A percentile compares a stretch with the other conserved stretches of the same genome.
phyloP scores from a whole-genome alignment of 352 stramenopile species.

The Globisporangium radiosum region DNA sequence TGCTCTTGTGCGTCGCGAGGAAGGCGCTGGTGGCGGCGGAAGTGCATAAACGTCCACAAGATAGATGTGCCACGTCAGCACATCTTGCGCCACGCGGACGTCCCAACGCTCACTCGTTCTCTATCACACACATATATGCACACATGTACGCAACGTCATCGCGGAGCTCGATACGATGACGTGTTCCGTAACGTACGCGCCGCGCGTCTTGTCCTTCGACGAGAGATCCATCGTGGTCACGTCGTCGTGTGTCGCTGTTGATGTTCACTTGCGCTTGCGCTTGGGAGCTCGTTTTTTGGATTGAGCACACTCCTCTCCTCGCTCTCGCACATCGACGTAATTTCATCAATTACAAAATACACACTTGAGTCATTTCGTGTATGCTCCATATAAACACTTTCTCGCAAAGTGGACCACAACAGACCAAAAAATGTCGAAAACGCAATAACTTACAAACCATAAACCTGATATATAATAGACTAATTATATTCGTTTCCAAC shows the following conservation, averaged over 20 bases:
- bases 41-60: conserved; percentile 1
- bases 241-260: background rate
- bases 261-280: background rate
- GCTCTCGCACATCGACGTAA: too few relatives aligned
- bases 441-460: too few relatives aligned
- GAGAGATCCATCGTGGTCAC: conserved; percentile 29
- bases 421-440: too few relatives aligned
- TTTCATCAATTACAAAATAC: too few relatives aligned
- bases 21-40: conserved; percentile 32
- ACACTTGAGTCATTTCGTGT: too few relatives aligned
- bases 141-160: background rate
- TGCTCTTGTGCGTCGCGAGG: conserved; percentile 89
- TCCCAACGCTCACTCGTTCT: background rate
- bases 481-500: too few relatives aligned
- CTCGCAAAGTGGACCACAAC: too few relatives aligned
- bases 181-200: conserved; percentile 28
- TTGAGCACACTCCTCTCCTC: too few relatives aligned
- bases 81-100: background rate
- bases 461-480: too few relatives aligned
- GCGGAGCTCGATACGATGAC: too few relatives aligned
- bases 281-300: too few relatives aligned
- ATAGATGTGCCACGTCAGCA: conserved; percentile 2
- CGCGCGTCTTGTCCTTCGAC: conserved; percentile 47
- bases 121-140: background rate
- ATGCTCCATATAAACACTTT: too few relatives aligned